phyloP scores from a whole-genome alignment of 2,329 filamentous ascomycete genomes.

The Aspergillus fructus region DNA sequence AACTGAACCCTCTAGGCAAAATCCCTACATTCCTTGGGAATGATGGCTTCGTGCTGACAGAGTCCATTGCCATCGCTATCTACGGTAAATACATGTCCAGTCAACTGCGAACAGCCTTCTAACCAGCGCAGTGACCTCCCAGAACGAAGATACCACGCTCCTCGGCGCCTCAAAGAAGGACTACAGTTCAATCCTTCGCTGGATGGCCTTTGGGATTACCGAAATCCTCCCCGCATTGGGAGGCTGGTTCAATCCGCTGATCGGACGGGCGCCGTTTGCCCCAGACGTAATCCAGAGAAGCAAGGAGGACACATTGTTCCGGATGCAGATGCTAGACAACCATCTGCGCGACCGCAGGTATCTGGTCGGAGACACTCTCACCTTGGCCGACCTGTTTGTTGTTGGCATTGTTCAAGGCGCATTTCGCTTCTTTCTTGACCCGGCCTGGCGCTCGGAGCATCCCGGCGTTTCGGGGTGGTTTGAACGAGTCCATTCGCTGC shows the following conservation, averaged over 20 bases:
- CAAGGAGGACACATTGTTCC: not conserved
- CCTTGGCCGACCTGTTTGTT: conserved; percentile 8
- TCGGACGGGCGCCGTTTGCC: not conserved
- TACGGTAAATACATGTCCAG: conserved; percentile 1
- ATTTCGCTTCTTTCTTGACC: conserved; percentile 7
- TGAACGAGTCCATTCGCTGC: not conserved
- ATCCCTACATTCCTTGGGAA: conserved; percentile 11
- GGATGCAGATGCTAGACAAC: not conserved
- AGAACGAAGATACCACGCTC: conserved; percentile 11
- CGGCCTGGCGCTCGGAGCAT: conserved; percentile 1
- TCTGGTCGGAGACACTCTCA: conserved; percentile 4
- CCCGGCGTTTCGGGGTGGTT: conserved; percentile 8
- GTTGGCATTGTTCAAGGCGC: conserved; percentile 3
- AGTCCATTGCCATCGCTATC: conserved; percentile 12
- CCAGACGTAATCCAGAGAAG: not conserved
- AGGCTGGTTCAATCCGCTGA: conserved; percentile 6
- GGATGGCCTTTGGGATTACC: conserved; percentile 14
- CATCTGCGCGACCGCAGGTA: conserved; percentile 1
- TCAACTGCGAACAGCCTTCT: not conserved
- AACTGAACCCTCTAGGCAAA: conserved; percentile 12
- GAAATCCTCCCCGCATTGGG: conserved; percentile 6
- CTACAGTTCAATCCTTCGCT: conserved; percentile 11
- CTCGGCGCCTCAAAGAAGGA: conserved; percentile 10
- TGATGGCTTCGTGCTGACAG: conserved; percentile 11
- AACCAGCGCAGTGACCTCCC: conserved; percentile 6